These are phyloP conservation scores for Dothidotthia symphoricarpi DNA, from an alignment of 2,329 filamentous ascomycete genomes.

Conservation along the genomic window DNA sequence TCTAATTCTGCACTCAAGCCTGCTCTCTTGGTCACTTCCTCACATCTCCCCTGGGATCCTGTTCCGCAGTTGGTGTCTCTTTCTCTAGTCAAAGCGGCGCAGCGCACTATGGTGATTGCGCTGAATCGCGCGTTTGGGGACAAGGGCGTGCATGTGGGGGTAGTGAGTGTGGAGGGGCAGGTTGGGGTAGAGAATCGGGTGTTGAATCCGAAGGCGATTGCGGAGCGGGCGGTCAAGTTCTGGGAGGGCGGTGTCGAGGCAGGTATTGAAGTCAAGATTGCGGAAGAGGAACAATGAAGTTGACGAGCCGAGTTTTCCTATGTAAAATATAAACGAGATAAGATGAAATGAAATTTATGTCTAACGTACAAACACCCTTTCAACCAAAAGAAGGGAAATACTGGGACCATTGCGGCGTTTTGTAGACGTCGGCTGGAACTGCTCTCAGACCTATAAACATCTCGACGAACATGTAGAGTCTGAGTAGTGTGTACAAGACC, in stretches of 20 bases:
- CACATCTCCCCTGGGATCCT: constrained; percentile 50
- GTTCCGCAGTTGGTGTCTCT: constrained; percentile 50
- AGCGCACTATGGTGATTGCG: constrained; percentile 51
- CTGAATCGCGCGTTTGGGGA: constrained; percentile 44
- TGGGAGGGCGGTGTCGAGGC: constrained; percentile 42
- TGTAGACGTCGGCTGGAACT: constrained; percentile 10
- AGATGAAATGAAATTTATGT: no score
- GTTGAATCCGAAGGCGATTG: constrained; percentile 49
- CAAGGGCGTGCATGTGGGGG: constrained; percentile 49
- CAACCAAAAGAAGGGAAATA: constrained; percentile 15
- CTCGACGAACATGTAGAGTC: constrained; percentile 11
- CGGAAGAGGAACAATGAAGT: neutral
- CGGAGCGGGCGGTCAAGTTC: constrained; percentile 46
- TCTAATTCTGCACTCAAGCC: constrained; percentile 40
- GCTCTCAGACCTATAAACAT: constrained; percentile 12
- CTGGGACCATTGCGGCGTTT: constrained; percentile 12
- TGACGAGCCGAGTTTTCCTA: no score
- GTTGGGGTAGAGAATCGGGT: constrained; percentile 44
- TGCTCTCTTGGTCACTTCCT: constrained; percentile 52
- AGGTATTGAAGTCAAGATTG: constrained; percentile 42
- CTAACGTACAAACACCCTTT: no score
- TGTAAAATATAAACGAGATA: no score
- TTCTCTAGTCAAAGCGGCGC: constrained; percentile 53
- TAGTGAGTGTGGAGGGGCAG: constrained; percentile 49
- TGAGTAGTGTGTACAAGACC: constrained; percentile 1